phyloP scores from a whole-genome alignment of 345 rosid species.

The Ricinus communis region DNA sequence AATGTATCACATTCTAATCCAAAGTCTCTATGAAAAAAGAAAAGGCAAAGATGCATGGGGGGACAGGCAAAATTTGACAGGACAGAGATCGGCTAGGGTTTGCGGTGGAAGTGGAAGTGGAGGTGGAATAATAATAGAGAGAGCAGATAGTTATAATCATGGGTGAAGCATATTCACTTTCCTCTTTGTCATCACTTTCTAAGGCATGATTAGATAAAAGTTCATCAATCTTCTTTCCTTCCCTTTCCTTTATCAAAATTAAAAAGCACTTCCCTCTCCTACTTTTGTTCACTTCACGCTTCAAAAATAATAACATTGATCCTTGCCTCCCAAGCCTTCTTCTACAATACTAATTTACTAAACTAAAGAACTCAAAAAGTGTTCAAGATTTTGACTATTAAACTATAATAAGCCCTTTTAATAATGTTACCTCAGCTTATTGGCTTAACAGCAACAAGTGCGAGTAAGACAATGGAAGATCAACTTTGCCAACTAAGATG shows the following conservation, averaged over 20 bases:
- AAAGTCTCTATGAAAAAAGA: constrained; percentile 14
- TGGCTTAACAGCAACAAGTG: too few species aligned
- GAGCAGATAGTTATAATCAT: constrained; percentile 59
- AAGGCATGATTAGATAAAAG: constrained; percentile 85
- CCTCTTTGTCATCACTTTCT: constrained; percentile 80
- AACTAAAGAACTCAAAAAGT: too few species aligned
- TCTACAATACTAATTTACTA: constrained; percentile 16
- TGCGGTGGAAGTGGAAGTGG: constrained; percentile 52
- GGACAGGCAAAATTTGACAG: constrained; percentile 33
- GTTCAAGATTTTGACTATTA: too few species aligned
- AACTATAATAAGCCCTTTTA: too few species aligned
- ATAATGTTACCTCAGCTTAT: too few species aligned
- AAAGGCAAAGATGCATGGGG: not conserved
- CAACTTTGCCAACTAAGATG: too few species aligned
- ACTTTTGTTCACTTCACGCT: constrained; percentile 17
- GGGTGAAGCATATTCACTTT: constrained; percentile 73
- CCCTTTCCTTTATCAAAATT: constrained; percentile 9
- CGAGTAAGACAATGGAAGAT: too few species aligned
- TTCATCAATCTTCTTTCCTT: constrained; percentile 47
- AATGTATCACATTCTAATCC: not conserved
- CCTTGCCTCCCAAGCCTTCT: constrained; percentile 45
- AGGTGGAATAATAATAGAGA: constrained; percentile 47
- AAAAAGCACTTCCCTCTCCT: constrained; percentile 29
- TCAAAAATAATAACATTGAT: not conserved
- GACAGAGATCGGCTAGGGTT: constrained; percentile 44